These are phyloP conservation scores for Avena eriantha DNA, from an alignment of 176 grass and related monocot genomes.

Conservation along the genomic window DNA sequence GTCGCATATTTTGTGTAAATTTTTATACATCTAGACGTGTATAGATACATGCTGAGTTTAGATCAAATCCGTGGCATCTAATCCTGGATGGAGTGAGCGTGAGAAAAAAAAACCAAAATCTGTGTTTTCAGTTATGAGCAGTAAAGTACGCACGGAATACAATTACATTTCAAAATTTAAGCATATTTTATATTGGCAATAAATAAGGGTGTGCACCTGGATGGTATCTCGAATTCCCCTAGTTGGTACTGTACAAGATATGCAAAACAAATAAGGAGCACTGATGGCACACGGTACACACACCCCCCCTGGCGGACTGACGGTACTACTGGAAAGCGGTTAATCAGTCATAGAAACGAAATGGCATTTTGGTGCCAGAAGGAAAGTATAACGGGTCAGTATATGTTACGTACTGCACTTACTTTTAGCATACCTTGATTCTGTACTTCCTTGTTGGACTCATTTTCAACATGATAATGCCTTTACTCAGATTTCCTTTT, in stretches of 20 bases:
- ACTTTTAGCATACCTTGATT: constrained; percentile 34
- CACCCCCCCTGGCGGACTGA: constrained; percentile 44
- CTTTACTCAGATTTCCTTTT: constrained; percentile 20
- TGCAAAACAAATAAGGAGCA: not conserved
- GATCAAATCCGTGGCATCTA: too few relatives aligned
- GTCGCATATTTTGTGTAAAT: too few relatives aligned
- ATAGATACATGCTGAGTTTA: too few relatives aligned
- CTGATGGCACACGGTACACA: constrained; percentile 26
- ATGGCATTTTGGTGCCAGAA: constrained; percentile 8
- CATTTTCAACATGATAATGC: constrained; percentile 27
- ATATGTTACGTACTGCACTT: not conserved
- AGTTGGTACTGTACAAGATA: constrained; percentile 1
- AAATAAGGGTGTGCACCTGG: not conserved
- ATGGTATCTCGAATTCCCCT: not conserved
- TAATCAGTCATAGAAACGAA: constrained; percentile 35
- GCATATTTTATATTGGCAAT: too few relatives aligned
- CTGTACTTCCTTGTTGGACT: not conserved
- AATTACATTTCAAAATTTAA: not conserved
- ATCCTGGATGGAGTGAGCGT: not conserved
- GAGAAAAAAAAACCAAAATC: not conserved
- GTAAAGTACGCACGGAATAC: not conserved
- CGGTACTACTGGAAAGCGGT: constrained; percentile 28
- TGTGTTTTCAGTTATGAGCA: not conserved
- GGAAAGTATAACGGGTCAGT: not conserved
- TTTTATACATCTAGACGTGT: too few relatives aligned